These are phyloP conservation scores for Wickerhamomyces chambardii DNA, from an alignment of 805 yeast genomes.

Conservation along the genomic window DNA sequence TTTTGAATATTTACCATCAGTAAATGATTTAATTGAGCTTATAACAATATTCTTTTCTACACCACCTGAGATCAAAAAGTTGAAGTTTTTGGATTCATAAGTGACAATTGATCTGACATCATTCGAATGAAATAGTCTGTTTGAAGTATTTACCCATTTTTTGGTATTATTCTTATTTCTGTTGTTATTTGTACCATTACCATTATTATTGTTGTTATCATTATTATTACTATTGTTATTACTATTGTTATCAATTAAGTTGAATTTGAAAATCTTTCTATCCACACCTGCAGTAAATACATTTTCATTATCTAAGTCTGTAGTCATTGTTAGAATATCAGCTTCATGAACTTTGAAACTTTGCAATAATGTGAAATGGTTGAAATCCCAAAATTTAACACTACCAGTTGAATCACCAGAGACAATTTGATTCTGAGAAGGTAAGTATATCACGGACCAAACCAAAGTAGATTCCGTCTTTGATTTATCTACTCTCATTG, in stretches of 20 bases:
- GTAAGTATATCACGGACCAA: constrained; percentile 73
- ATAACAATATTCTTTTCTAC: constrained; percentile 61
- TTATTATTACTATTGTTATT: neutral
- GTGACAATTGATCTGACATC: constrained; percentile 75
- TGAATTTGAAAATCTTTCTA: constrained; percentile 75
- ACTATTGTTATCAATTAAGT: constrained; percentile 16
- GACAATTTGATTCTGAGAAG: constrained; percentile 64
- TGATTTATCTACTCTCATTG: constrained; percentile 89
- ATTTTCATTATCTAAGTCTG: constrained; percentile 49
- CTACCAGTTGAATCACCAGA: constrained; percentile 96
- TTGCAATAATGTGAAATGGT: constrained; percentile 68
- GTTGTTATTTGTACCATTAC: constrained; percentile 6
- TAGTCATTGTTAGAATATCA: constrained; percentile 70
- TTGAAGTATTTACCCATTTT: constrained; percentile 66
- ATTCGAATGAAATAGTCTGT: constrained; percentile 74
- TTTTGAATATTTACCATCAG: constrained; percentile 63
- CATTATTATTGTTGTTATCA: constrained; percentile 40
- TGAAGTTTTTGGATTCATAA: constrained; percentile 59
- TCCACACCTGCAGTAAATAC: constrained; percentile 92
- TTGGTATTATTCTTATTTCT: constrained; percentile 29
- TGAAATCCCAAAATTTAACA: constrained; percentile 87
- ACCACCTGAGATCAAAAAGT: constrained; percentile 74
- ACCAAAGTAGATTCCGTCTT: constrained; percentile 81
- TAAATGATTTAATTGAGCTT: constrained; percentile 57
- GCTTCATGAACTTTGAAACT: constrained; percentile 83